Conservation (phyloP, 345 rosid species). For the Eucalyptus erythrocorys region DNA sequence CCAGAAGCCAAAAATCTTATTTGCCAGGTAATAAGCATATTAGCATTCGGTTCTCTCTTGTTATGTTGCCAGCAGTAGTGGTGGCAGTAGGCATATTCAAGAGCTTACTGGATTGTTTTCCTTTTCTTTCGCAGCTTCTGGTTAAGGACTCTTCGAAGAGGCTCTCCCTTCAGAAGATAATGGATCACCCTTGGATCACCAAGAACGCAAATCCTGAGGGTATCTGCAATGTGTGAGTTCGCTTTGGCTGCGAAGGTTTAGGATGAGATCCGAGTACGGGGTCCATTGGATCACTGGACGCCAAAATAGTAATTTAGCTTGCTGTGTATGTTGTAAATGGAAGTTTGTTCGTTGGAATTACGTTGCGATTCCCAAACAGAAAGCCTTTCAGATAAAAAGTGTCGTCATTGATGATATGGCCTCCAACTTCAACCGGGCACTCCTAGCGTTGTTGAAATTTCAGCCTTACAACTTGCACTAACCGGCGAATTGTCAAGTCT, state of each 20-base stretch:
- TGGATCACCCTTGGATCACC: conserved; percentile 87
- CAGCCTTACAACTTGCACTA: background rate
- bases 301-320: background rate
- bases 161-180: conserved; percentile 69
- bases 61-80: background rate
- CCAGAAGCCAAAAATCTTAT: conserved; percentile 68
- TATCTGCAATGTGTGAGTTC: conserved; percentile 10
- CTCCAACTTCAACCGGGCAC: background rate
- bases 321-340: background rate
- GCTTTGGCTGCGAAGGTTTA: background rate
- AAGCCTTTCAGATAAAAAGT: background rate
- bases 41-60: background rate
- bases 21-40: conserved; percentile 21
- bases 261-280: background rate
- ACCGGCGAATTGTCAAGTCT: background rate
- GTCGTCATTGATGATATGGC: background rate
- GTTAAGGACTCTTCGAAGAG: conserved; percentile 78
- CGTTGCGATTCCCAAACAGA: rapidly evolving
- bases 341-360: background rate
- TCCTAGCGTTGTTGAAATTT: background rate
- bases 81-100: background rate
- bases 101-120: background rate
- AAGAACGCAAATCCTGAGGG: conserved; percentile 72
- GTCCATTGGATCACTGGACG: background rate
- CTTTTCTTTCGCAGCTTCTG: conserved; percentile 53